These are phyloP conservation scores for Micractinium conductrix DNA, from an alignment of 139 green algal genomes.

Conservation along the genomic window DNA sequence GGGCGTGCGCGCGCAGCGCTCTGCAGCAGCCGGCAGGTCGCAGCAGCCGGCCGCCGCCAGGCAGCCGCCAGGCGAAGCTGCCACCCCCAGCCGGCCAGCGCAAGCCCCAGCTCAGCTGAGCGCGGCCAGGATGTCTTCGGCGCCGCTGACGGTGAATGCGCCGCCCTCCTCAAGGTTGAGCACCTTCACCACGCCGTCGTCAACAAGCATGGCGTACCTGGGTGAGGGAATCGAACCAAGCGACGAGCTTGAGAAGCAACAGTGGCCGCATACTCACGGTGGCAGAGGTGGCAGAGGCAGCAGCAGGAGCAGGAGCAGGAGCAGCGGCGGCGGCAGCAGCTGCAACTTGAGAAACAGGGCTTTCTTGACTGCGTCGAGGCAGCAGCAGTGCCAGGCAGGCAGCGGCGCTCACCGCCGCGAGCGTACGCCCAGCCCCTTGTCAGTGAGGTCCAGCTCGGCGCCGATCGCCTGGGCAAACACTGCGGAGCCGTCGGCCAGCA, in stretches of 20 bases:
- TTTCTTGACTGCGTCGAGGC: not conserved
- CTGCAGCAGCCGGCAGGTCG: no score
- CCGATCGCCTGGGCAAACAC: slow-evolving; percentile 88
- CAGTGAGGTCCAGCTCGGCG: slow-evolving; percentile 89
- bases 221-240: not conserved
- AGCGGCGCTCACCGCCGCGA: slow-evolving; percentile 48
- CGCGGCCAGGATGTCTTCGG: slow-evolving; percentile 87
- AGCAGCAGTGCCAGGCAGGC: not conserved
- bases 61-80: no score
- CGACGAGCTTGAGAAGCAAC: no score
- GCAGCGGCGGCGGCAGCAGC: no score
- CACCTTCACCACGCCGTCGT: slow-evolving; percentile 82
- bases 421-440: slow-evolving; percentile 92
- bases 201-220: slow-evolving; percentile 92
- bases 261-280: no score
- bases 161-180: slow-evolving; percentile 97
- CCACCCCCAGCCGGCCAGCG: no score
- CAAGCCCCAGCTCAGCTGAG: no score
- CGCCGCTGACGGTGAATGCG: slow-evolving; percentile 92
- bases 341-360: no score
- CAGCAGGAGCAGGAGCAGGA: no score
- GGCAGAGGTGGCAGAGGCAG: no score
- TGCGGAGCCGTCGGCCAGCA: slow-evolving; percentile 94
- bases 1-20: no score
- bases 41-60: no score